These are phyloP conservation scores for Ustilago cynodontis DNA, from an alignment of 1,284 basidiomycete species.

Conservation along the genomic window DNA sequence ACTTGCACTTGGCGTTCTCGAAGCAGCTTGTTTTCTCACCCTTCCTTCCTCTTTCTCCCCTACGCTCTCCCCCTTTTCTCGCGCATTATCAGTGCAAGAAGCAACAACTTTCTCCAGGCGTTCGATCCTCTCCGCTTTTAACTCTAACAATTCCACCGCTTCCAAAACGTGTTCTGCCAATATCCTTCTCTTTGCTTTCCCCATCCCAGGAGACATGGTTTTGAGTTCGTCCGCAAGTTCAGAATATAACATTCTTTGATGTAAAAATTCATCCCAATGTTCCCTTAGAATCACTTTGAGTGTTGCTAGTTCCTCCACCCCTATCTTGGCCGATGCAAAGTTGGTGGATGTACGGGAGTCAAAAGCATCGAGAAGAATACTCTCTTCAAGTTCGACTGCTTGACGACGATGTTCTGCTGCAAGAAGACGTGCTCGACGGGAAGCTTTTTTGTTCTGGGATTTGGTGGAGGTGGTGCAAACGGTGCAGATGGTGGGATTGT, in stretches of 20 bases:
- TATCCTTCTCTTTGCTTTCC: constrained; percentile 51
- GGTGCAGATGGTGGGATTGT: constrained; percentile 40
- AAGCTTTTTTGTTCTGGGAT: constrained; percentile 30
- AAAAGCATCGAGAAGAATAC: constrained; percentile 24
- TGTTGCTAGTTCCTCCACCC: constrained; percentile 4
- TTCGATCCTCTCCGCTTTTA: constrained; percentile 63
- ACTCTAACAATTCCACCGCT: constrained; percentile 64
- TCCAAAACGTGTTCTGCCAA: constrained; percentile 64
- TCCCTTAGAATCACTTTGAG: constrained; percentile 48
- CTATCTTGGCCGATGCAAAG: neutral
- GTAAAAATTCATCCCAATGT: constrained; percentile 66
- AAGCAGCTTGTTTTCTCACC: constrained; percentile 22
- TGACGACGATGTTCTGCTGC: constrained; percentile 26
- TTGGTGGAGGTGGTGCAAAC: constrained; percentile 27
- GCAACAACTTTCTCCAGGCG: constrained; percentile 32
- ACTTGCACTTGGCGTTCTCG: constrained; percentile 19
- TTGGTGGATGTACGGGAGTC: constrained; percentile 1
- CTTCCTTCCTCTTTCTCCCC: constrained; percentile 6
- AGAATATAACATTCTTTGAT: constrained; percentile 61
- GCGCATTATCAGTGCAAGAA: neutral
- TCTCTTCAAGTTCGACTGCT: constrained; percentile 41
- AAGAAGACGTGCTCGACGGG: constrained; percentile 25
- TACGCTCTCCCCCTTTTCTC: neutral
- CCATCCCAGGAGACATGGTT: constrained; percentile 57
- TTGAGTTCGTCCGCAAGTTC: constrained; percentile 69